Conservation (phyloP, 768 basidiomycete species). For the Leucocoprinus birnbaumii region DNA sequence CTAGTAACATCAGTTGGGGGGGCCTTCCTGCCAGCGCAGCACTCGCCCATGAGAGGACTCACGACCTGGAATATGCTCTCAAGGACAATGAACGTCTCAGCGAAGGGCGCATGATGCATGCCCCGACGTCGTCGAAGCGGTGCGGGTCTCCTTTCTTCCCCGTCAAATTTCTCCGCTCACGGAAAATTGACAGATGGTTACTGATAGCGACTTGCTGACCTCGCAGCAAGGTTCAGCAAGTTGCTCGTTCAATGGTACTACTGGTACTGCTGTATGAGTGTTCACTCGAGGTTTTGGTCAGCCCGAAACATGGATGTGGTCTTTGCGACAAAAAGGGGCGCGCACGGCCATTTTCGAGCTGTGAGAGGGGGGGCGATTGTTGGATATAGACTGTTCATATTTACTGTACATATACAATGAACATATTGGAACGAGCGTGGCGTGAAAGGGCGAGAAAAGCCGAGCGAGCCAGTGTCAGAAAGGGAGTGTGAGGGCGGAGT, state of each 20-base stretch:
- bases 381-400: background rate
- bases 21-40: background rate
- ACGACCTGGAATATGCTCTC: background rate
- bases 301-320: background rate
- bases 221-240: background rate
- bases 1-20: background rate
- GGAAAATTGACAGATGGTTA: background rate
- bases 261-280: background rate
- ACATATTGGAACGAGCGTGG: background rate
- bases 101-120: no score
- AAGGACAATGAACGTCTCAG: background rate
- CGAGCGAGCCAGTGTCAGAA: conserved; percentile 14
- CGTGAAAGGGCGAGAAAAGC: background rate
- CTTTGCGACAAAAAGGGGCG: background rate
- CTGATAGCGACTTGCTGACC: background rate
- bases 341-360: background rate
- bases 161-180: background rate
- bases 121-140: no score
- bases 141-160: background rate
- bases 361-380: background rate
- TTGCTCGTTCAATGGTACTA: background rate
- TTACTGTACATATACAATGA: conserved; percentile 4
- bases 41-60: background rate
- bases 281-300: background rate
- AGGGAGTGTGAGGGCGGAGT: conserved; percentile 17